Evolutionary conservation across 2,329 filamentous ascomycete genomes (phyloP).

Genomic region (Emergomyces africanus): DNA sequence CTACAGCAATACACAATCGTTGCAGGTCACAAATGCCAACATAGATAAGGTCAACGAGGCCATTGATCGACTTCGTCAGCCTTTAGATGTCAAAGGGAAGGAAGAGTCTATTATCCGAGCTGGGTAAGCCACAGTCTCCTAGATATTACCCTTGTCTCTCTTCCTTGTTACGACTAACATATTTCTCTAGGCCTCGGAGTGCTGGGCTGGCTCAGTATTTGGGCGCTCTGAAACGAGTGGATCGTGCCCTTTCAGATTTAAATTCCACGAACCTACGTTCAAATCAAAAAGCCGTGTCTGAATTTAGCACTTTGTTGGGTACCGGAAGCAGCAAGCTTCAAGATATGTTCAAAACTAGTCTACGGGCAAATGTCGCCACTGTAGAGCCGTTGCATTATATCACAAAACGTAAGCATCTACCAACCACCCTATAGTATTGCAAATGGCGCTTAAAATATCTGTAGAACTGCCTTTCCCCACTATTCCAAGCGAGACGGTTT

Average conservation of each 20-base stretch:
- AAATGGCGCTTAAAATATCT: neutral
- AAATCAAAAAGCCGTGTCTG: constrained; percentile 77
- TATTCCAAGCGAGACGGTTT: constrained; percentile 61
- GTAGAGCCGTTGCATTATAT: constrained; percentile 87
- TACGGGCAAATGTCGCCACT: constrained; percentile 64
- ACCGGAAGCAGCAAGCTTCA: constrained; percentile 74
- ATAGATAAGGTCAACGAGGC: constrained; percentile 75
- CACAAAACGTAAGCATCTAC: constrained; percentile 56
- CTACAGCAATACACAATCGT: constrained; percentile 77
- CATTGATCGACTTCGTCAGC: constrained; percentile 78
- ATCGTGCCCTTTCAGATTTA: constrained; percentile 71
- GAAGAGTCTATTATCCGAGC: constrained; percentile 85
- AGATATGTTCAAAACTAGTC: constrained; percentile 63
- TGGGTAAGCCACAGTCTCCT: constrained; percentile 39
- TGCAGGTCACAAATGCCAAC: constrained; percentile 81
- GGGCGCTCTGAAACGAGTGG: constrained; percentile 76
- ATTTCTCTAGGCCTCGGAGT: constrained; percentile 53
- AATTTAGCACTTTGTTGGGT: constrained; percentile 64
- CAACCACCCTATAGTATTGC: neutral
- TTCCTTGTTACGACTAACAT: neutral
- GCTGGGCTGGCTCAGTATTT: constrained; percentile 75
- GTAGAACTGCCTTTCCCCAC: constrained; percentile 61
- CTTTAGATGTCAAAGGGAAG: constrained; percentile 80
- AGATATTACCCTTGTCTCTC: neutral
- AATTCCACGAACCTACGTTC: constrained; percentile 81